These are phyloP conservation scores for Cyberlindnera mycetangii DNA, from an alignment of 805 yeast species.

Conservation along the genomic window DNA sequence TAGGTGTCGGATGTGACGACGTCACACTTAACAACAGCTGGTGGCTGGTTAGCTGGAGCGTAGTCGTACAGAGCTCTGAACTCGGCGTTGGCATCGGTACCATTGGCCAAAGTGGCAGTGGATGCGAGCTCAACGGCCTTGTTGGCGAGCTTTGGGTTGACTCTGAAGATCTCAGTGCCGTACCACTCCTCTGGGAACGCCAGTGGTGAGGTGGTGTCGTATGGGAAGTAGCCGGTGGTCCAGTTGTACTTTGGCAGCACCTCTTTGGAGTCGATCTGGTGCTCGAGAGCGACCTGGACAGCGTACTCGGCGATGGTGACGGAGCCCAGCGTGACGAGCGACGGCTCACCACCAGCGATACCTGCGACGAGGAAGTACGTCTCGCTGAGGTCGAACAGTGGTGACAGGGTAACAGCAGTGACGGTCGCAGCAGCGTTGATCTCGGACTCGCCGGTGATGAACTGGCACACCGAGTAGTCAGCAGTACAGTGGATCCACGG, in stretches of 20 bases:
- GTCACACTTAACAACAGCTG: slow-evolving; percentile 14
- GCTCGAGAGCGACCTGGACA: slow-evolving; percentile 15
- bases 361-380: slow-evolving; percentile 17
- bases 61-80: slow-evolving; percentile 16
- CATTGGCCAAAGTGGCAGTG: slow-evolving; percentile 11
- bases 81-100: slow-evolving; percentile 10
- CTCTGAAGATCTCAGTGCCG: slow-evolving; percentile 16
- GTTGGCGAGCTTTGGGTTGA: slow-evolving; percentile 13
- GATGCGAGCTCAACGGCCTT: slow-evolving; percentile 13
- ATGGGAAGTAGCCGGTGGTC: slow-evolving; percentile 19
- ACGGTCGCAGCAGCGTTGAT: slow-evolving; percentile 18
- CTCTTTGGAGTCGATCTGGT: slow-evolving; percentile 15
- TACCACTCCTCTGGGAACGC: slow-evolving; percentile 18
- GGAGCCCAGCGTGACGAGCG: slow-evolving; percentile 13
- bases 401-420: slow-evolving; percentile 11
- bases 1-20: slow-evolving; percentile 15
- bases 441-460: slow-evolving; percentile 19
- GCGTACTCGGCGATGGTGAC: slow-evolving; percentile 18
- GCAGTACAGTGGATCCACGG: slow-evolving; percentile 18
- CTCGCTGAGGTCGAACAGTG: slow-evolving; percentile 14
- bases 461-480: slow-evolving; percentile 14
- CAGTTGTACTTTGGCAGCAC: slow-evolving; percentile 14
- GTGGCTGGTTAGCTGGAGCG: slow-evolving; percentile 15
- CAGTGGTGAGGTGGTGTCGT: slow-evolving; percentile 14
- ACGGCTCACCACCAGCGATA: slow-evolving; percentile 19